These are phyloP conservation scores for Trichoderma asperelloides DNA, from an alignment of 495 filamentous ascomycete species.

Conservation along the genomic window DNA sequence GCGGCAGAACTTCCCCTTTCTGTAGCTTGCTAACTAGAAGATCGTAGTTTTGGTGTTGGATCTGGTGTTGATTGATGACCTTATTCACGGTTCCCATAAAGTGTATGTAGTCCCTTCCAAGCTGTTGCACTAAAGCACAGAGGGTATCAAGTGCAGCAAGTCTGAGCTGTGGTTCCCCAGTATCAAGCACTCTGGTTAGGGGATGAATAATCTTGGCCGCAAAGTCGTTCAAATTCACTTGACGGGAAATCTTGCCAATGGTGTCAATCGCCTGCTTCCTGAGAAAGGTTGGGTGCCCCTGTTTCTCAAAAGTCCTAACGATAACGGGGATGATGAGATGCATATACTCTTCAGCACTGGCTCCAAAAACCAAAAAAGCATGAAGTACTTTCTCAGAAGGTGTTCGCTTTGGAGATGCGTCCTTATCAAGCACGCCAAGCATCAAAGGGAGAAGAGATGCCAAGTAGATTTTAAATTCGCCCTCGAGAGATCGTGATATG, in stretches of 20 bases:
- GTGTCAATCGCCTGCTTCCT: constrained; percentile 90
- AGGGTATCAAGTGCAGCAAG: constrained; percentile 90
- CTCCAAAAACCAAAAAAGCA: constrained; percentile 92
- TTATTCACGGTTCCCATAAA: constrained; percentile 90
- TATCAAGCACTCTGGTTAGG: constrained; percentile 66
- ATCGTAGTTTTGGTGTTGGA: constrained; percentile 81
- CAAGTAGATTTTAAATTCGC: constrained; percentile 93
- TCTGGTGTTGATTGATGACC: constrained; percentile 54
- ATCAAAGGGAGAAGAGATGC: constrained; percentile 82
- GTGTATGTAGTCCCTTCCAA: constrained; percentile 88
- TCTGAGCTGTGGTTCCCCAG: constrained; percentile 60
- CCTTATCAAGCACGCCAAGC: constrained; percentile 86
- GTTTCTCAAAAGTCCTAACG: constrained; percentile 81
- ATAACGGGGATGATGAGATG: constrained; percentile 97
- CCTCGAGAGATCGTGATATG: constrained; percentile 85
- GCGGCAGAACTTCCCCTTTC: constrained; percentile 86
- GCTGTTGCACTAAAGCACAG: constrained; percentile 88
- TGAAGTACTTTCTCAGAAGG: constrained; percentile 88
- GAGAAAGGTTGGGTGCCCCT: constrained; percentile 63
- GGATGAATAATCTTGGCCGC: constrained; percentile 92
- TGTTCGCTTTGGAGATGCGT: constrained; percentile 57
- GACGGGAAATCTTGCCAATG: constrained; percentile 83
- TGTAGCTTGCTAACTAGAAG: constrained; percentile 83
- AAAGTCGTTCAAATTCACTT: constrained; percentile 96
- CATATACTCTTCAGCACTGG: constrained; percentile 96